Evolutionary conservation across 768 basidiomycete genomes (phyloP).

Genomic region (Mycena crocata): DNA sequence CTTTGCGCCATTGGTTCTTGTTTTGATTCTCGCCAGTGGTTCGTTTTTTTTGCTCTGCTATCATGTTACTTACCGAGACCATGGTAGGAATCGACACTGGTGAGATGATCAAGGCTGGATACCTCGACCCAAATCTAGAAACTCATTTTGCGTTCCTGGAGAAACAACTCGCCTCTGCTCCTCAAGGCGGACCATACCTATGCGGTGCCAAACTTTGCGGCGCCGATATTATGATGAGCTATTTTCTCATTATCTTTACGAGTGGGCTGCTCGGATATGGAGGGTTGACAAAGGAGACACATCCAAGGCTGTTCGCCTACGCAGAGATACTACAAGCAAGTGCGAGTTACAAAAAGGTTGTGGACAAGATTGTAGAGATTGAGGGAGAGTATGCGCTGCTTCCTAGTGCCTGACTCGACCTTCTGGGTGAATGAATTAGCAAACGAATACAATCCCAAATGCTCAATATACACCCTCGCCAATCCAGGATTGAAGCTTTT

Average conservation of each 20-base stretch:
- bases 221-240: conserved; percentile 22
- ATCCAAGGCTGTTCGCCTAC: conserved; percentile 15
- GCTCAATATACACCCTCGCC: too few relatives aligned
- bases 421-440: too few relatives aligned
- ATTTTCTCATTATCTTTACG: not conserved
- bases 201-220: conserved; percentile 10
- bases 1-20: not conserved
- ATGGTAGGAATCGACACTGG: too few relatives aligned
- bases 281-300: conserved; percentile 5
- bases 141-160: conserved; percentile 15
- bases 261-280: conserved; percentile 4
- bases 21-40: not conserved
- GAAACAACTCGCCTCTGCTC: conserved; percentile 12
- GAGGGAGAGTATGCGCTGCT: conserved; percentile 21
- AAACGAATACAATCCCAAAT: too few relatives aligned
- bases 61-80: too few relatives aligned
- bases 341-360: not conserved
- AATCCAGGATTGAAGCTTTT: too few relatives aligned
- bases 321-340: conserved; percentile 15
- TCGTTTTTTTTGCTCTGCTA: too few relatives aligned
- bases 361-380: conserved; percentile 16
- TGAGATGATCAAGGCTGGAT: too few relatives aligned
- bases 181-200: conserved; percentile 19
- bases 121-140: not conserved
- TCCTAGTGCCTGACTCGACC: too few relatives aligned